Evolutionary conservation across 2,329 filamentous ascomycete genomes (phyloP).

Genomic region (Botrytis cinerea): DNA sequence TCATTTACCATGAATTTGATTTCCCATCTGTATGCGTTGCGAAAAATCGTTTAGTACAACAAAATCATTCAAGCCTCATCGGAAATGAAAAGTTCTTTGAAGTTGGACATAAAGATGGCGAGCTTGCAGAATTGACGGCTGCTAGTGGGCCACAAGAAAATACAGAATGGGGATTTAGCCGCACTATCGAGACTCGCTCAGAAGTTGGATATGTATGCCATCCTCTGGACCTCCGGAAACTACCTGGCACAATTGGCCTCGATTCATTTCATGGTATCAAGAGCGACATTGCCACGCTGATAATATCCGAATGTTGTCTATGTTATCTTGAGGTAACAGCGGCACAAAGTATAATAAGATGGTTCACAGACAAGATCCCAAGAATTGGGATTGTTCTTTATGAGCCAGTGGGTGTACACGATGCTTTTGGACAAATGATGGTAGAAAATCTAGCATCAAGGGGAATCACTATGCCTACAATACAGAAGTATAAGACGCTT

Average conservation of each 20-base stretch:
- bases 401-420: constrained; percentile 81
- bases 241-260: constrained; percentile 30
- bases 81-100: constrained; percentile 13
- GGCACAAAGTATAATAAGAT: constrained; percentile 64
- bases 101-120: neutral
- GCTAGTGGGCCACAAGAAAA: constrained; percentile 24
- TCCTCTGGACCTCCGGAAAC: constrained; percentile 43
- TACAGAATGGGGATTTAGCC: constrained; percentile 38
- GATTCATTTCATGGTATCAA: constrained; percentile 49
- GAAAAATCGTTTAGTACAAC: constrained; percentile 44
- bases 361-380: constrained; percentile 58
- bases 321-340: constrained; percentile 75
- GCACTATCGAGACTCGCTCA: constrained; percentile 22
- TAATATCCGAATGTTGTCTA: constrained; percentile 94
- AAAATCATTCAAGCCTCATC: constrained; percentile 15
- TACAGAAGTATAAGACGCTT: constrained; percentile 70
- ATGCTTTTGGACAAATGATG: constrained; percentile 91
- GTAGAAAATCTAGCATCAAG: constrained; percentile 81
- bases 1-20: constrained; percentile 91
- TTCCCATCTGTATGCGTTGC: constrained; percentile 72
- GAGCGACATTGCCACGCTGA: constrained; percentile 69
- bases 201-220: constrained; percentile 51
- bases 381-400: constrained; percentile 70
- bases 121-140: constrained; percentile 41
- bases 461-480: constrained; percentile 80